Percentiles rank a stretch among this genome's conserved stretches.
These are phyloP conservation scores for Lentithecium fluviatile DNA, from an alignment of 495 filamentous ascomycete species.

Conservation along the genomic window DNA sequence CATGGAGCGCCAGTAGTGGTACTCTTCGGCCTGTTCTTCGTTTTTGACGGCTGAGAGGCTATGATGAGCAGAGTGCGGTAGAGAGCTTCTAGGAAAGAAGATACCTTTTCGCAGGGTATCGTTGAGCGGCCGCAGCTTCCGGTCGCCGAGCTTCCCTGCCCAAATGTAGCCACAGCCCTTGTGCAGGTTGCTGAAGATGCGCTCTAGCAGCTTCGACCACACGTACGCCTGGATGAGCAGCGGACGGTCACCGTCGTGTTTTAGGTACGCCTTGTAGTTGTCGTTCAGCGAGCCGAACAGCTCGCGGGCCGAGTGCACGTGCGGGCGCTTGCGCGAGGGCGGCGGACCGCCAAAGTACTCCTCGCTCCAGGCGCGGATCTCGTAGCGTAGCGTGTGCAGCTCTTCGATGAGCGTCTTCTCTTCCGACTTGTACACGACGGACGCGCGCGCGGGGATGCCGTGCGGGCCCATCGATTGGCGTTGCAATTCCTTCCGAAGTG, in stretches of 20 bases:
- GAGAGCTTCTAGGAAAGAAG: background rate
- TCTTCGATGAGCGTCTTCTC: constrained; percentile 34
- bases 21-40: constrained; percentile 30
- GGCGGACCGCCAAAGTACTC: constrained; percentile 28
- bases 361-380: constrained; percentile 32
- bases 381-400: constrained; percentile 29
- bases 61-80: background rate
- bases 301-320: constrained; percentile 27
- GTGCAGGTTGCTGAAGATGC: constrained; percentile 26
- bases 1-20: constrained; percentile 31
- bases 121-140: constrained; percentile 33
- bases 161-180: constrained; percentile 34
- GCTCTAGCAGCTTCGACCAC: constrained; percentile 28
- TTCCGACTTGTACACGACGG: constrained; percentile 28
- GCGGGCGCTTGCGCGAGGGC: constrained; percentile 18
- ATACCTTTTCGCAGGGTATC: constrained; percentile 33
- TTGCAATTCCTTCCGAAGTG: constrained; percentile 30
- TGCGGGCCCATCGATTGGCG: constrained; percentile 17
- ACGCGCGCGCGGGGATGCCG: constrained; percentile 15
- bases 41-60: constrained; percentile 27
- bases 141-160: constrained; percentile 32
- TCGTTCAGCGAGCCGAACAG: constrained; percentile 30
- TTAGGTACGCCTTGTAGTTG: constrained; percentile 33
- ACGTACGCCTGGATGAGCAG: constrained; percentile 32
- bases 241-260: constrained; percentile 25